Base-by-base conservation (phyloP, 495 filamentous ascomycete species). In the Xylaria longipes region DNA sequence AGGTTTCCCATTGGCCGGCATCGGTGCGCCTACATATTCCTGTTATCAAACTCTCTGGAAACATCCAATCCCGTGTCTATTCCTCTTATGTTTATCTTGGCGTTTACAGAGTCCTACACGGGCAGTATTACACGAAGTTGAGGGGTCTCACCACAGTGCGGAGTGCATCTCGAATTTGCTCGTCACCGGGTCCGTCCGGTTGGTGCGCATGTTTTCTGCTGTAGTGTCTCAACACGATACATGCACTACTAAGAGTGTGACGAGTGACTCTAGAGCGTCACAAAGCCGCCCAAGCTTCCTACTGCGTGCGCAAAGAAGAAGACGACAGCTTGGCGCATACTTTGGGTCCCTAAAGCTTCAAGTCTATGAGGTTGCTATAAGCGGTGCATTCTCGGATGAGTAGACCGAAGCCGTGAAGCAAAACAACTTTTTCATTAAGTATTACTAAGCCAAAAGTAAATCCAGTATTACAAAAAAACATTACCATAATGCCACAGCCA, bases 131-230 rank as follows among this genome's bases (percentile, higher is more conserved):
- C 37, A 43, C 22, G 35, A 41, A 63, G 60, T 37, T 20, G 33
- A 60, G 52, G 27, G 27, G 27, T 56, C 52, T 56, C 52, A 60
- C 57, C 17, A 65, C 41, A 48, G 39, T 65, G 41, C 41, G 62
- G 62, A 46, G 62, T 29, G 62, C 62, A 39, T 67, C 65, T 25
- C 31, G 29, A 56, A 14, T 39, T 25, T 54, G 65, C 46, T 67
- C 65, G 45, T 67, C 29, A 61, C 52, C 52, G 66, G 66, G 12
- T 11, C 66, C 54, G 66, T 69, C 66, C 52, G 66, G 25, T 46
- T 54, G 66, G 66, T 60, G 35, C 39, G n/a, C 33, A 22, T 68
- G 56, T 58, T 60, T 54, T 54, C 64, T 52, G 39, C 48, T 37
- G n/a, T 46, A 1, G 29, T 22, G 43, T 65, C 15, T 58, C 15